These are phyloP conservation scores for Russula abietina DNA, from an alignment of 768 basidiomycete genomes.

Conservation along the genomic window DNA sequence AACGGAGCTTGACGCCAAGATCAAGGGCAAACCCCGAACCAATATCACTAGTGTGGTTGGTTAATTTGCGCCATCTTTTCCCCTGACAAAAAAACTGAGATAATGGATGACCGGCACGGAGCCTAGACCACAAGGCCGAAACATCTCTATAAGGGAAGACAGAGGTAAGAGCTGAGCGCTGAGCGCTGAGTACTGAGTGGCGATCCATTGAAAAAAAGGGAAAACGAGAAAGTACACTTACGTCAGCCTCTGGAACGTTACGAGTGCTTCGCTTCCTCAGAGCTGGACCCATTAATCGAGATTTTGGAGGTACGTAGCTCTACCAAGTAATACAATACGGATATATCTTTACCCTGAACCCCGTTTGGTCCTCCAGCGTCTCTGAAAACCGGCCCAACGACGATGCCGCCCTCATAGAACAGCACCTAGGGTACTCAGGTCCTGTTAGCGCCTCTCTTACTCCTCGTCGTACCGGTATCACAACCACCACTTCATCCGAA, in stretches of 20 bases:
- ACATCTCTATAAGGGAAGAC: too few relatives aligned
- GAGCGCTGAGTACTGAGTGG: too few relatives aligned
- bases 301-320: slow-evolving; percentile 15
- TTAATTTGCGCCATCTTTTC: neutral
- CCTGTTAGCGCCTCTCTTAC: slow-evolving; percentile 54
- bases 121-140: too few relatives aligned
- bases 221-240: too few relatives aligned
- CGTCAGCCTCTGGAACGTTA: too few relatives aligned
- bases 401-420: slow-evolving; percentile 26
- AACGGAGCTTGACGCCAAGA: too few relatives aligned
- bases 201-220: too few relatives aligned
- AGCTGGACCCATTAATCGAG: slow-evolving; percentile 13
- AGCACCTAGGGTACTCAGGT: slow-evolving; percentile 44
- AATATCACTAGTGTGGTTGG: neutral
- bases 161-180: too few relatives aligned
- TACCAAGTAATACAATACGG: neutral
- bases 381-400: slow-evolving; percentile 7
- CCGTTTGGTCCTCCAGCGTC: neutral
- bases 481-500: slow-evolving; percentile 6
- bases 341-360: neutral
- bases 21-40: neutral
- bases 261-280: too few relatives aligned
- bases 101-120: too few relatives aligned
- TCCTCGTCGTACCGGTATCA: slow-evolving; percentile 27
- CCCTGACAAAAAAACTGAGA: neutral